Evolutionary conservation across 345 rosid species (phyloP), one percentile per base, ranked within the genome.

Genomic region (Microthlaspi erraticum): DNA sequence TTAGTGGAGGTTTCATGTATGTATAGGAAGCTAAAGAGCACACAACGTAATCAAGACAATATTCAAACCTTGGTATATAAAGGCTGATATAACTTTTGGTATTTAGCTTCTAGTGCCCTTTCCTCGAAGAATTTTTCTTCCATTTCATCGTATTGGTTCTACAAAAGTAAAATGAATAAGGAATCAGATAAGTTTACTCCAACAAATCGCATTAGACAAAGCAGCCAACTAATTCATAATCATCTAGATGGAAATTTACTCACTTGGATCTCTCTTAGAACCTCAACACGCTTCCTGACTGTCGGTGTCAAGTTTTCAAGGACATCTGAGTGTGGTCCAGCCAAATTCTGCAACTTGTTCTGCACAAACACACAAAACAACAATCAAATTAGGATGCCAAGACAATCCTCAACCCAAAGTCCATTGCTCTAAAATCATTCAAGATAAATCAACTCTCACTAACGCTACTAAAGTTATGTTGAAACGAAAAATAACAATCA

Each of bases 91-190:
- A 87, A 12, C 74, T 85, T 89, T 64, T 91, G 98, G 50, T 94
- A 94, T 60, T 85, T 91, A n/a, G 95, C 96, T 78, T 94, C 96
- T 8, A 91, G 86, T 52, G 93, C 96, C 48, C 90, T 88, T 82
- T 94, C 99, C 80, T 91, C 96, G 38, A 89, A 87, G 56, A 94
- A 94, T 37, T 89, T 89, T 3, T 91, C 85, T 83, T 89, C 98
- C 29, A 94, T 43, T 49, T 84, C 98, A 74, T 94, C 90, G 67
- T 94, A 84, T 58, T 89, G 83, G 70, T 87, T 74, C 99, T 94
- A 88, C 20, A 71, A 36, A n/a, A 48, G 64, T 65, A 18, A 17
- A 67, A 17, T 32, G 16, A 9, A 50, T 45, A 31, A 64, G 5
- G 10, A 65, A 33, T 23, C 50, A 43, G 50, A 51, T 39, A 5